Conservation (phyloP, 2,329 filamentous ascomycete genomes). For the Alternaria arbusti region DNA sequence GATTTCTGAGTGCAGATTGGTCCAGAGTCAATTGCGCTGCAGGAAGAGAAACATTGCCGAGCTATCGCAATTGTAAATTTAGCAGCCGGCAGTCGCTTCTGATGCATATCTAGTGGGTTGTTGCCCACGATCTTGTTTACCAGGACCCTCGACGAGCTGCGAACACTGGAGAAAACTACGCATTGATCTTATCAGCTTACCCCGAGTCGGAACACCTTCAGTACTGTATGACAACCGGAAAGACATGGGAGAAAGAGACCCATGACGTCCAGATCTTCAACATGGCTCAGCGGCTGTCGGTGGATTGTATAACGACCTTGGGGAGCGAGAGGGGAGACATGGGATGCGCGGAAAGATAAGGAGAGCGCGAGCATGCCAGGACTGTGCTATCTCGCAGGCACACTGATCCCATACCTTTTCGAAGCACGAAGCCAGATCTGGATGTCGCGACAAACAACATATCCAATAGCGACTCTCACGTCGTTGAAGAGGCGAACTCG, state of each 20-base stretch:
- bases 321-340: neutral
- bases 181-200: neutral
- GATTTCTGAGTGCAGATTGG: neutral
- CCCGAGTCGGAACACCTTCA: neutral
- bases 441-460: neutral
- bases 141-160: neutral
- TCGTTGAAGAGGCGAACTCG: neutral
- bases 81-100: neutral
- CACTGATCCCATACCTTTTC: neutral
- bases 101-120: neutral
- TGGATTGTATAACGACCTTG: neutral
- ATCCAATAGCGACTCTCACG: neutral
- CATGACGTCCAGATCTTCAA: neutral
- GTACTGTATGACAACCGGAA: neutral
- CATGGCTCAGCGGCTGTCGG: neutral
- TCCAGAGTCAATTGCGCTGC: neutral
- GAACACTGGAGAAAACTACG: neutral
- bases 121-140: neutral
- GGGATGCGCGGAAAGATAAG: neutral
- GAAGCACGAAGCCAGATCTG: neutral
- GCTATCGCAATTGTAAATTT: neutral
- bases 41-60: neutral
- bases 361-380: neutral
- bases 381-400: neutral
- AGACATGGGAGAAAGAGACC: neutral